These are phyloP conservation scores for Rosa chinensis DNA, from an alignment of 306 rosid genomes.

Conservation along the genomic window DNA sequence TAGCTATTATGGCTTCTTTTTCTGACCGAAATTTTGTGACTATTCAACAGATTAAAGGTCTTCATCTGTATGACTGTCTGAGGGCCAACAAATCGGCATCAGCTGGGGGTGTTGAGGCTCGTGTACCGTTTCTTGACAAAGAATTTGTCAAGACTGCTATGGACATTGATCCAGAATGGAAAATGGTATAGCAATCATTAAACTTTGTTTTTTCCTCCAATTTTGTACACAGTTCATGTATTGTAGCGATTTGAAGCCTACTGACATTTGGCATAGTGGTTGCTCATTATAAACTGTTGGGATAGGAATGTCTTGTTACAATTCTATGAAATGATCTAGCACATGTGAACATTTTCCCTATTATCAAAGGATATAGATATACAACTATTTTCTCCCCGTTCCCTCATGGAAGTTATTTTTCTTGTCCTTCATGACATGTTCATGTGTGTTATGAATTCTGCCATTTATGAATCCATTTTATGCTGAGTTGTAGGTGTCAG, in stretches of 20 bases:
- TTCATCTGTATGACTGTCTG: slow-evolving; percentile 95
- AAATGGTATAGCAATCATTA: slow-evolving; percentile 54
- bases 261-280: not conserved
- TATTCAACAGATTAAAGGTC: slow-evolving; percentile 72
- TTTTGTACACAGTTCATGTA: not conserved
- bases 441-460: not conserved
- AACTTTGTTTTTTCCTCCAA: not conserved
- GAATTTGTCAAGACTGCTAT: slow-evolving; percentile 70
- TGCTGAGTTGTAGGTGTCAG: not conserved
- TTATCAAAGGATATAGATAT: not conserved
- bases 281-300: not conserved
- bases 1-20: slow-evolving; percentile 15
- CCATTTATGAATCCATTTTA: not conserved
- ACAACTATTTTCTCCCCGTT: not conserved
- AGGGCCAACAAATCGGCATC: slow-evolving; percentile 95
- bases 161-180: slow-evolving; percentile 91
- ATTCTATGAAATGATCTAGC: not conserved
- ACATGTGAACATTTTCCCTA: not conserved
- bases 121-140: slow-evolving; percentile 94
- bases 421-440: not conserved
- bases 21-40: slow-evolving; percentile 22
- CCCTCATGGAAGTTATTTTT: not conserved
- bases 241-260: not conserved
- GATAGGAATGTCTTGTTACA: not conserved
- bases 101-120: slow-evolving; percentile 99